Conservation (phyloP, 495 filamentous ascomycete species). For the Xylaria scruposa region DNA sequence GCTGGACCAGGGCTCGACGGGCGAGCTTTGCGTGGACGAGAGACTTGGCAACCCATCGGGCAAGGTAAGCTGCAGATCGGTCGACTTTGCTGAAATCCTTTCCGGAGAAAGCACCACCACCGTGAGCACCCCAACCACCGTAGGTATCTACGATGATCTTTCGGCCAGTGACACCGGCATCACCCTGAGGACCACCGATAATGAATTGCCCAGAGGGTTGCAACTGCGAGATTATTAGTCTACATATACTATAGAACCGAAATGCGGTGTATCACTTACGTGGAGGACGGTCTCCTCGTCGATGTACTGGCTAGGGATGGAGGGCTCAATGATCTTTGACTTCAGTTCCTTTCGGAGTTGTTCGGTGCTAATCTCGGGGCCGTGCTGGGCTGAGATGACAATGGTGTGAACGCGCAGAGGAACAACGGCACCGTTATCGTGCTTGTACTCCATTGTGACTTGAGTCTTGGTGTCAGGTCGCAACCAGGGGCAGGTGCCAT, state of each 20-base stretch:
- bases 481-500: constrained; percentile 91
- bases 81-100: constrained; percentile 99
- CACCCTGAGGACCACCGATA: constrained; percentile 98
- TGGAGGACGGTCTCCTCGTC: constrained; percentile 94
- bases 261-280: constrained; percentile 55
- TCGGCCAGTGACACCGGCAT: constrained; percentile 96
- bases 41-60: constrained; percentile 98
- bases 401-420: constrained; percentile 94
- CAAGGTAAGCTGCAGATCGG: constrained; percentile 95
- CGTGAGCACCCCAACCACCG: constrained; percentile 99
- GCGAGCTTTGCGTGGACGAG: constrained; percentile 86
- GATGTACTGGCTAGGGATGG: constrained; percentile 89
- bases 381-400: constrained; percentile 95
- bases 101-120: constrained; percentile 99
- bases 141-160: constrained; percentile 99
- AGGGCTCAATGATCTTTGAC: constrained; percentile 95
- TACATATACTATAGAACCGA: neutral
- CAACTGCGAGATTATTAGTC: constrained; percentile 59
- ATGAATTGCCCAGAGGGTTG: constrained; percentile 99
- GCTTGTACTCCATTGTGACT: constrained; percentile 97
- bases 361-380: constrained; percentile 87
- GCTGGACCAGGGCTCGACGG: constrained; percentile 91
- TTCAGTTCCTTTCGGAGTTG: constrained; percentile 91
- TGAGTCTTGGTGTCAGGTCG: constrained; percentile 99
- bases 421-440: constrained; percentile 92